Evolutionary conservation across 306 rosid species (phyloP).

Genomic region (Urtica urens): DNA sequence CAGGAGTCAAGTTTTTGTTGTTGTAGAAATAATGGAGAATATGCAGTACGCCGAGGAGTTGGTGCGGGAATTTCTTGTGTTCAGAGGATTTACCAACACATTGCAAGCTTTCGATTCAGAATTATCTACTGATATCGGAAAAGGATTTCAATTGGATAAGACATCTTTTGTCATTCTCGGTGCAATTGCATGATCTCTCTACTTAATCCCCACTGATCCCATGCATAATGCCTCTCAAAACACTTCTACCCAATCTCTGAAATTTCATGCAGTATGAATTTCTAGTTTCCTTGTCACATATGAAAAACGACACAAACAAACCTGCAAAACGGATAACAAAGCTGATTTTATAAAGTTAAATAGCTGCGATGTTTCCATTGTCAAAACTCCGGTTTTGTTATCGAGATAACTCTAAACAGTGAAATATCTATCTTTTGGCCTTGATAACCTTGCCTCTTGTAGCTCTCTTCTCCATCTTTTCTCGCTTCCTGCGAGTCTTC

Average conservation of each 20-base stretch:
- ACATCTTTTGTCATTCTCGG: too few relatives aligned
- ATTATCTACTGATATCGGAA: constrained; percentile 60
- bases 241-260: too few relatives aligned
- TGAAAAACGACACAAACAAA: constrained; percentile 27
- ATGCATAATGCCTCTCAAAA: constrained; percentile 70
- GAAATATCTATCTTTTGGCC: constrained; percentile 47
- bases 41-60: constrained; percentile 90
- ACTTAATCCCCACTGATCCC: constrained; percentile 60
- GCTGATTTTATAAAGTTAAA: too few relatives aligned
- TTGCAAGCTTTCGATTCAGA: constrained; percentile 74
- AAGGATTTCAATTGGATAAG: constrained; percentile 69
- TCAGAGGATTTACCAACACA: constrained; percentile 73
- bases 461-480: constrained; percentile 91
- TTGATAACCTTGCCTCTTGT: constrained; percentile 62
- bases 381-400: too few relatives aligned
- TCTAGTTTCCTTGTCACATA: constrained; percentile 41
- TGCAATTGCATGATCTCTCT: constrained; percentile 73
- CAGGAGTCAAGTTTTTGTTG: too few relatives aligned
- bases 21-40: constrained; percentile 57
- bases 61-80: constrained; percentile 78
- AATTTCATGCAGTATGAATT: too few relatives aligned
- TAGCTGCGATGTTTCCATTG: too few relatives aligned
- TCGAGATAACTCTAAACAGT: too few relatives aligned
- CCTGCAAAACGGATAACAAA: not conserved
- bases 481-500: constrained; percentile 83